Conservation (phyloP, 2,329 filamentous ascomycete species). For the Aspergillus nomiae region DNA sequence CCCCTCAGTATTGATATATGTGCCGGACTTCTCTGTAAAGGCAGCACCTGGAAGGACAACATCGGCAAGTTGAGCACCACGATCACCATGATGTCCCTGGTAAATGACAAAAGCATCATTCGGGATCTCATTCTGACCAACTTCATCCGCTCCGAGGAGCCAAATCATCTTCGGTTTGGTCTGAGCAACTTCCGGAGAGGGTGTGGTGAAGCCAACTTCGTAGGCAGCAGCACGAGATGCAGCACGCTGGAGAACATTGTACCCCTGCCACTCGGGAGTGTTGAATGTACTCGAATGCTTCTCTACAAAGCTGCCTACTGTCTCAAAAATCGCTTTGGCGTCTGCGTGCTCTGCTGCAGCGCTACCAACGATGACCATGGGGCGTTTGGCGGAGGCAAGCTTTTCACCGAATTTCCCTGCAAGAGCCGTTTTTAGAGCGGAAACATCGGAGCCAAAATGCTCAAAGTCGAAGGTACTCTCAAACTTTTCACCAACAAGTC, state of each 20-base stretch:
- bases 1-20: slow-evolving; percentile 97
- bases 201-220: slow-evolving; percentile 91
- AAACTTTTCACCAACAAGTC: slow-evolving; percentile 85
- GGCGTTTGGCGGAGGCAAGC: slow-evolving; percentile 80
- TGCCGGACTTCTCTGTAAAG: slow-evolving; percentile 95
- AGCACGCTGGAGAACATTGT: slow-evolving; percentile 92
- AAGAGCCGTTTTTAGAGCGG: slow-evolving; percentile 81
- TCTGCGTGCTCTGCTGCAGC: slow-evolving; percentile 88
- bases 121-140: slow-evolving; percentile 80
- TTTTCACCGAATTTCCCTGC: slow-evolving; percentile 90
- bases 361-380: slow-evolving; percentile 96
- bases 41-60: slow-evolving; percentile 91
- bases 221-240: slow-evolving; percentile 92
- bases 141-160: slow-evolving; percentile 94
- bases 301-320: slow-evolving; percentile 85
- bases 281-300: slow-evolving; percentile 88
- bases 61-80: slow-evolving; percentile 88
- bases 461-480: slow-evolving; percentile 95
- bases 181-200: slow-evolving; percentile 76
- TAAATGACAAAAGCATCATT: slow-evolving; percentile 97
- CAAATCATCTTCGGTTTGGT: slow-evolving; percentile 93
- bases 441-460: slow-evolving; percentile 78
- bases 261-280: slow-evolving; percentile 92
- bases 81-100: slow-evolving; percentile 96
- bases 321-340: slow-evolving; percentile 90